These are phyloP conservation scores for Leishmania martiniquensis DNA, from an alignment of 208 protist genomes.

Conservation along the genomic window DNA sequence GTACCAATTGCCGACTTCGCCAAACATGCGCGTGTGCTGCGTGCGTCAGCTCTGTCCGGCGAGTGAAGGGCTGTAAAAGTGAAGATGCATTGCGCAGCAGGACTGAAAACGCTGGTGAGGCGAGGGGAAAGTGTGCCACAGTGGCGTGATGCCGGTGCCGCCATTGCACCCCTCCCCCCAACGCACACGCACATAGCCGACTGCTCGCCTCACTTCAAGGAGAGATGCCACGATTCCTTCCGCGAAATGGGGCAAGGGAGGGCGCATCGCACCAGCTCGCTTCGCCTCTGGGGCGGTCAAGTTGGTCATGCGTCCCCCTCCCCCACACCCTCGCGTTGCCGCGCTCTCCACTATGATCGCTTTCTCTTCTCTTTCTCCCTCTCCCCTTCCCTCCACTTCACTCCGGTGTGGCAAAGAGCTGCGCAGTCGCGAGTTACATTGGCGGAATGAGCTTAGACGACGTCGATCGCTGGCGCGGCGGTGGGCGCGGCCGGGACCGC, in stretches of 20 bases:
- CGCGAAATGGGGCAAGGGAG: not conserved
- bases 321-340: not conserved
- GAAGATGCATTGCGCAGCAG: not conserved
- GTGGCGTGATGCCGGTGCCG: not conserved
- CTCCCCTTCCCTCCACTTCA: too few species aligned
- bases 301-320: not conserved
- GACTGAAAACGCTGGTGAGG: not conserved
- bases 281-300: not conserved
- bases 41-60: not conserved
- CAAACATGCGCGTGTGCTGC: not conserved
- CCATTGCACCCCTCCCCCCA: not conserved
- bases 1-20: not conserved
- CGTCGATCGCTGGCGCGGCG: constrained; percentile 19
- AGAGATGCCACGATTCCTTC: not conserved
- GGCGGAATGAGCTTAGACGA: constrained; percentile 23
- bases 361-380: not conserved
- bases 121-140: not conserved
- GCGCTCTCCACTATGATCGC: not conserved
- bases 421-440: not conserved
- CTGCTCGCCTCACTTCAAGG: not conserved
- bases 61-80: not conserved
- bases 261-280: not conserved
- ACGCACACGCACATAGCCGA: not conserved
- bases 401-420: not conserved
- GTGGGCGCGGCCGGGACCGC: constrained; percentile 7